phyloP scores from a whole-genome alignment of 1,139 yeast species.

The Suhomyces coccinellae region DNA sequence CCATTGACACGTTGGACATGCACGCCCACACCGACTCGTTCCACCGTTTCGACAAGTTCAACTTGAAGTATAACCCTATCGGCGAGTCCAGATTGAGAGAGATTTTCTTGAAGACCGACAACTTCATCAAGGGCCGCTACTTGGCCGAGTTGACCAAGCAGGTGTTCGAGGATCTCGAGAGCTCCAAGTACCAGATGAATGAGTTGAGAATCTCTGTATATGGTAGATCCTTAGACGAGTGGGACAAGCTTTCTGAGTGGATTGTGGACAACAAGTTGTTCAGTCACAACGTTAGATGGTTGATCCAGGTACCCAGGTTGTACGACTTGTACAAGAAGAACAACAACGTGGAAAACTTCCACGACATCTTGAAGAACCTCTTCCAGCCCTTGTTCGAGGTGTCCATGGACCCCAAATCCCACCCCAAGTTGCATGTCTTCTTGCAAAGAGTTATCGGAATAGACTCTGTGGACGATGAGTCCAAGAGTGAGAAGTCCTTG shows the following conservation, averaged over 20 bases:
- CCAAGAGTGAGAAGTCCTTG: constrained; percentile 80
- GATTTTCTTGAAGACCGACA: constrained; percentile 92
- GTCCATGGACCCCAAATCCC: constrained; percentile 74
- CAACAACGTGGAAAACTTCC: constrained; percentile 68
- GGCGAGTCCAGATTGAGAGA: constrained; percentile 97
- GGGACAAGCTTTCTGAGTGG: constrained; percentile 97
- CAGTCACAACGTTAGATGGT: constrained; percentile 95
- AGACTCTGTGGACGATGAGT: constrained; percentile 98
- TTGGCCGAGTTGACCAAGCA: constrained; percentile 92
- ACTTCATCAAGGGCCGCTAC: constrained; percentile 83
- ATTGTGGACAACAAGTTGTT: constrained; percentile 87
- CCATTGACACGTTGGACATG: constrained; percentile 97
- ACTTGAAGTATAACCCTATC: constrained; percentile 94
- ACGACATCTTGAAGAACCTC: constrained; percentile 72
- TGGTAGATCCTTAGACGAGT: constrained; percentile 85
- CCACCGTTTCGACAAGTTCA: constrained; percentile 97
- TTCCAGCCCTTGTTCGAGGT: constrained; percentile 94
- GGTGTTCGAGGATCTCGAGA: constrained; percentile 89
- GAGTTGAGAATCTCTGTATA: constrained; percentile 94
- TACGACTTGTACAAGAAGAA: constrained; percentile 85
- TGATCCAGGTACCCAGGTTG: constrained; percentile 90
- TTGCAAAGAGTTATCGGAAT: constrained; percentile 94
- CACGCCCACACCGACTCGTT: constrained; percentile 98
- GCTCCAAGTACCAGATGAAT: constrained; percentile 94
- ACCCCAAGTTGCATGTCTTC: constrained; percentile 86